Evolutionary conservation across 2,329 filamentous ascomycete genomes (phyloP).

Genomic region (Fusarium verrucosum): DNA sequence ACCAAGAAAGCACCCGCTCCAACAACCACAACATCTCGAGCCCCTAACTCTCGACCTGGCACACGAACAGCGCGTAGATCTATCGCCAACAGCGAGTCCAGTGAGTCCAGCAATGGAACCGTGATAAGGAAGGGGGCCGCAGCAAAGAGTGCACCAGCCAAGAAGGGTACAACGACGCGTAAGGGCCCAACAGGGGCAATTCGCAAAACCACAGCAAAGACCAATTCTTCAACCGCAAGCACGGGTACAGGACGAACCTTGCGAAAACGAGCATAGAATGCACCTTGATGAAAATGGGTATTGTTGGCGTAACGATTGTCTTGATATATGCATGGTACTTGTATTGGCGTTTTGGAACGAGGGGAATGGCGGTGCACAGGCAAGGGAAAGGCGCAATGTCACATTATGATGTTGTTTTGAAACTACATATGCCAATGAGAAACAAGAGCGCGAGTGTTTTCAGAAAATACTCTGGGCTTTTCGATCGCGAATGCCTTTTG

Average conservation of each 20-base stretch:
- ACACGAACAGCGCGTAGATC: conserved; percentile 62
- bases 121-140: conserved; percentile 66
- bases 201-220: conserved; percentile 48
- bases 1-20: conserved; percentile 49
- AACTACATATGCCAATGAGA: conserved; percentile 24
- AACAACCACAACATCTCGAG: conserved; percentile 49
- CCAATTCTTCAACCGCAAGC: conserved; percentile 49
- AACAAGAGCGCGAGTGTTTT: conserved; percentile 34
- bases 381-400: conserved; percentile 21
- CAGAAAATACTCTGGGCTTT: conserved; percentile 25
- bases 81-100: conserved; percentile 70
- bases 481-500: conserved; percentile 35
- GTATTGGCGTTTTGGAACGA: conserved; percentile 36
- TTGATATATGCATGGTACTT: conserved; percentile 10
- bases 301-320: conserved; percentile 5
- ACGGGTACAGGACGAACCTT: conserved; percentile 63
- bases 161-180: conserved; percentile 65
- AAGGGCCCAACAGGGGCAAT: conserved; percentile 63
- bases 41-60: conserved; percentile 49
- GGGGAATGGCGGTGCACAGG: conserved; percentile 23
- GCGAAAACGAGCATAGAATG: conserved; percentile 59
- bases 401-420: conserved; percentile 18
- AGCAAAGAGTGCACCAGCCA: conserved; percentile 52
- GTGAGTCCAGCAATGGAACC: conserved; percentile 71
- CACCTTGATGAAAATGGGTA: conserved; percentile 12